phyloP scores from a whole-genome alignment of 1,284 basidiomycete species.

The Sporisorium graminicola region DNA sequence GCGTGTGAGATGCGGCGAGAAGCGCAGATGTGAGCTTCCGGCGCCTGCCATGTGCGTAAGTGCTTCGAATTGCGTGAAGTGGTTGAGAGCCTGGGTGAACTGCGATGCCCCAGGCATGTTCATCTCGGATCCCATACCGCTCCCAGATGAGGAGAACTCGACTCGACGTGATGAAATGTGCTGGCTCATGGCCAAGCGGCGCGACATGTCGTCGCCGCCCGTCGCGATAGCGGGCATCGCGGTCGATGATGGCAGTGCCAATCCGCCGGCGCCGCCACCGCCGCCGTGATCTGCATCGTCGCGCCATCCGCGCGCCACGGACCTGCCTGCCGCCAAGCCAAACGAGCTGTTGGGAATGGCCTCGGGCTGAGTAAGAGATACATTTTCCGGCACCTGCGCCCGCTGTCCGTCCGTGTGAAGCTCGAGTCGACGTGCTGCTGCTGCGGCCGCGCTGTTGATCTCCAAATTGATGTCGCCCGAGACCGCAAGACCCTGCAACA shows the following conservation, averaged over 20 bases:
- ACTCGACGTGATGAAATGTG: conserved; percentile 49
- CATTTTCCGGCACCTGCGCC: conserved; percentile 63
- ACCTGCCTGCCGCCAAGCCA: conserved; percentile 29
- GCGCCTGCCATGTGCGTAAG: conserved; percentile 37
- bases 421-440: conserved; percentile 42
- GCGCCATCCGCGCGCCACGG: conserved; percentile 27
- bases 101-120: conserved; percentile 49
- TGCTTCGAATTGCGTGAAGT: conserved; percentile 58
- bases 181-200: conserved; percentile 56
- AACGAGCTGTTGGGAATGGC: conserved; percentile 54
- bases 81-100: conserved; percentile 64
- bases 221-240: conserved; percentile 50
- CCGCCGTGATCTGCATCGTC: conserved; percentile 15
- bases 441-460: conserved; percentile 26
- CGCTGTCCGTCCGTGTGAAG: conserved; percentile 66
- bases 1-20: conserved; percentile 66
- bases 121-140: conserved; percentile 24
- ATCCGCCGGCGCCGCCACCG: conserved; percentile 23
- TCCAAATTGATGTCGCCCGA: conserved; percentile 64
- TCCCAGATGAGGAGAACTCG: conserved; percentile 40
- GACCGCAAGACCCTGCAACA: conserved; percentile 65
- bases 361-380: conserved; percentile 68
- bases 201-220: conserved; percentile 42
- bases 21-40: conserved; percentile 50
- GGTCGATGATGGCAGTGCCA: conserved; percentile 54